Conservation (phyloP, 2,329 filamentous ascomycete genomes). For the Exophiala lecanii-corni region DNA sequence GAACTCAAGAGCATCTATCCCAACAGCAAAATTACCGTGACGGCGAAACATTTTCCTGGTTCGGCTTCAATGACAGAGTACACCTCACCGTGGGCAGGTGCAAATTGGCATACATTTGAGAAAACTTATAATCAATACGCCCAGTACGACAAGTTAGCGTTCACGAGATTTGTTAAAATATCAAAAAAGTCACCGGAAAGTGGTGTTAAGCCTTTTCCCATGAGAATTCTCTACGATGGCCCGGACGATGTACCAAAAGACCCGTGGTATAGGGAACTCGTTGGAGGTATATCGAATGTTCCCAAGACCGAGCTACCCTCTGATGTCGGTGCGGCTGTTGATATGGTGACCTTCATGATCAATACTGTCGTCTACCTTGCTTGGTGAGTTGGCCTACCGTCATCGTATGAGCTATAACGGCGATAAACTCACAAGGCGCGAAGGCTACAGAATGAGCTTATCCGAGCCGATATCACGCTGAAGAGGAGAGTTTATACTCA, state of each 20-base stretch:
- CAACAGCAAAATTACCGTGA: slow-evolving; percentile 54
- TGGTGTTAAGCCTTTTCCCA: slow-evolving; percentile 54
- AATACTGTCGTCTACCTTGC: slow-evolving; percentile 83
- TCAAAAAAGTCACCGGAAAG: slow-evolving; percentile 62
- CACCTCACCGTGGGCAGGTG: slow-evolving; percentile 74
- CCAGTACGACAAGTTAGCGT: slow-evolving; percentile 55
- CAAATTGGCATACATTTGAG: slow-evolving; percentile 59
- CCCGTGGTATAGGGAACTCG: slow-evolving; percentile 68
- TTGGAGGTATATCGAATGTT: slow-evolving; percentile 54
- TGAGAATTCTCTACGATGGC: slow-evolving; percentile 35
- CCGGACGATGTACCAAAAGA: slow-evolving; percentile 59
- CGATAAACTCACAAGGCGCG: too few relatives aligned
- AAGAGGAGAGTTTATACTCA: slow-evolving; percentile 6
- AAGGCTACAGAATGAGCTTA: slow-evolving; percentile 70
- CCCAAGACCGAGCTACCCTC: slow-evolving; percentile 9
- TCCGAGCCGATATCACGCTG: slow-evolving; percentile 27
- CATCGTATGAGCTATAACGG: too few relatives aligned
- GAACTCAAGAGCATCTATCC: slow-evolving; percentile 46
- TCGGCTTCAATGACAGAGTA: slow-evolving; percentile 75
- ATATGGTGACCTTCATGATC: slow-evolving; percentile 73
- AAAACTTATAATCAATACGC: slow-evolving; percentile 27
- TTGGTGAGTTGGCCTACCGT: slow-evolving; percentile 76
- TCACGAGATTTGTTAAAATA: slow-evolving; percentile 53
- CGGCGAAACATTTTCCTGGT: slow-evolving; percentile 79
- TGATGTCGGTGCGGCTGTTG: slow-evolving; percentile 46